phyloP scores from a whole-genome alignment of 768 basidiomycete species.

The Suillus americanus region DNA sequence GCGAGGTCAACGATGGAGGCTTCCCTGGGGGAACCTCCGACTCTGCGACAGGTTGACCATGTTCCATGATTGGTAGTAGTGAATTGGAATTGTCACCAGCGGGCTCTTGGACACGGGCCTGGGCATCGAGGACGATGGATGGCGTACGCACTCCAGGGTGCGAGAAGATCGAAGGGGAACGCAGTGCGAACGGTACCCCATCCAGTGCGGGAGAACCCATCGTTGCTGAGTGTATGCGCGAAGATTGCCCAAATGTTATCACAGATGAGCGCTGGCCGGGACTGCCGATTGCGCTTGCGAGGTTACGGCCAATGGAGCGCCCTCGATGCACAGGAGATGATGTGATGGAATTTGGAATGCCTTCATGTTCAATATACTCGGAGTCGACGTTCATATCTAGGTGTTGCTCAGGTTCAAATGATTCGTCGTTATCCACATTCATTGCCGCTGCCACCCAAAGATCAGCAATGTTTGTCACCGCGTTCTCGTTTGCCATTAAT shows the following conservation, averaged over 20 bases:
- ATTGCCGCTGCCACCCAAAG: constrained; percentile 97
- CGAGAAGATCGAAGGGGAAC: constrained; percentile 79
- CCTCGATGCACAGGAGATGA: constrained; percentile 16
- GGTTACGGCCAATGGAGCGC: constrained; percentile 15
- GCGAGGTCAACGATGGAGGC: constrained; percentile 64
- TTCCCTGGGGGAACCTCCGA: constrained; percentile 49
- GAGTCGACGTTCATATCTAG: constrained; percentile 45
- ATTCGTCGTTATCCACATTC: constrained; percentile 87
- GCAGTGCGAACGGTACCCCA: constrained; percentile 39
- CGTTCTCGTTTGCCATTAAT: constrained; percentile 91
- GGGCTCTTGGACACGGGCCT: constrained; percentile 48
- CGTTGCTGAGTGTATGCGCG: constrained; percentile 20
- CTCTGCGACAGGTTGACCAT: constrained; percentile 28
- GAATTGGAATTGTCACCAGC: constrained; percentile 31
- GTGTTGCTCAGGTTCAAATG: constrained; percentile 23
- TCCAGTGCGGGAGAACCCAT: constrained; percentile 35
- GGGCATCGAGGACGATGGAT: constrained; percentile 72
- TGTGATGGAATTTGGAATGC: constrained; percentile 19
- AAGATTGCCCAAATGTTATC: constrained; percentile 26
- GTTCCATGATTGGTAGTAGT: constrained; percentile 50
- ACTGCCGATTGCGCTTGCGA: constrained; percentile 11
- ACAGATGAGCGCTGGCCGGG: constrained; percentile 23
- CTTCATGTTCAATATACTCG: constrained; percentile 36
- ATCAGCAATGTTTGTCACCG: constrained; percentile 92
- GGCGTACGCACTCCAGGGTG: constrained; percentile 83